Conservation (phyloP, 495 filamentous ascomycete genomes). For the Penicillium longicatenatum region DNA sequence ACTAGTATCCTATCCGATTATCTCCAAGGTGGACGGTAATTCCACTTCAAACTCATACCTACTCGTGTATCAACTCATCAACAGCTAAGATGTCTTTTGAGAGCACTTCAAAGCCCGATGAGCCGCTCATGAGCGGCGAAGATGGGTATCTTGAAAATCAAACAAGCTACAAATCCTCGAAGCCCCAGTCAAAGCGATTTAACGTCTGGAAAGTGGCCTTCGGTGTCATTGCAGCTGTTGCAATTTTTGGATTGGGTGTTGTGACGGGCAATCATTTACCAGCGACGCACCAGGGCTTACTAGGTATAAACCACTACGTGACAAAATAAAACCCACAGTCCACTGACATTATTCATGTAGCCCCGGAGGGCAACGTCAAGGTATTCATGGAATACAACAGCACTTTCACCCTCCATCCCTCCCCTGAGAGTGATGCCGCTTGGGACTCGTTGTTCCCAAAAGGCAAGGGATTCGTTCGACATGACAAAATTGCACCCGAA, state of each 20-base stretch:
- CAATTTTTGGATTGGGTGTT: not conserved
- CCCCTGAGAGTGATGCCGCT: not conserved
- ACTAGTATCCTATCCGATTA: too few relatives aligned
- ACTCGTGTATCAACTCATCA: not conserved
- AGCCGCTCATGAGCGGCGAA: slow-evolving; percentile 5
- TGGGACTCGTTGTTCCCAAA: slow-evolving; percentile 1
- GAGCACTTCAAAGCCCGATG: not conserved
- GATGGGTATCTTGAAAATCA: not conserved
- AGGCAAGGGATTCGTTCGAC: not conserved
- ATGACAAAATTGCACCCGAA: not conserved
- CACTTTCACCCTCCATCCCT: not conserved
- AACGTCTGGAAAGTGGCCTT: not conserved
- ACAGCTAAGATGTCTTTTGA: not conserved
- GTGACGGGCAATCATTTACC: not conserved
- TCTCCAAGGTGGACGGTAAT: too few relatives aligned
- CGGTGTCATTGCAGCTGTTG: not conserved
- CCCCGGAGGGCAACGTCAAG: not conserved
- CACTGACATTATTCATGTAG: not conserved
- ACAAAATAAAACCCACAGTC: too few relatives aligned
- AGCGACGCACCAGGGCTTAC: not conserved
- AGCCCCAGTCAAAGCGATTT: not conserved
- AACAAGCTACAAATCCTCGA: not conserved
- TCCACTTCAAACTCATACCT: too few relatives aligned
- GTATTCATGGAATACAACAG: not conserved
- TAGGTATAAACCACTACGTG: not conserved